phyloP scores from a whole-genome alignment of 345 rosid species.

The Kandelia obovata region DNA sequence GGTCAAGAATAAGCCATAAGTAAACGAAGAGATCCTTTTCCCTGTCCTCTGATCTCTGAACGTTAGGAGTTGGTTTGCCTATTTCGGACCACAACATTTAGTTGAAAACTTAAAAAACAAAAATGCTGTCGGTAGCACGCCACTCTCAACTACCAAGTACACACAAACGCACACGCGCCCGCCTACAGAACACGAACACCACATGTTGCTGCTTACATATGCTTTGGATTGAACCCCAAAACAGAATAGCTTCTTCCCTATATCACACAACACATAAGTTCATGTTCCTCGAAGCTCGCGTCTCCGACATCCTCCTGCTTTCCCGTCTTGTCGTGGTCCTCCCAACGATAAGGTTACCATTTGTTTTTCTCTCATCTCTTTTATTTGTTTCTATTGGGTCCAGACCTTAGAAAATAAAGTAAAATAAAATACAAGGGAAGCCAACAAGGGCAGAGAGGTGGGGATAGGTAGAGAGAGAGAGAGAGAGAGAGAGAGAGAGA shows the following conservation, averaged over 20 bases:
- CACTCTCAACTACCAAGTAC: neutral
- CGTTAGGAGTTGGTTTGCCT: neutral
- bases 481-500: too few species aligned
- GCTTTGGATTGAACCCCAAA: neutral
- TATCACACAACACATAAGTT: too few species aligned
- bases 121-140: neutral
- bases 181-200: neutral
- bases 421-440: too few species aligned
- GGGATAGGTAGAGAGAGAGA: too few species aligned
- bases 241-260: too few species aligned
- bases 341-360: neutral
- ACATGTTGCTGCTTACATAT: neutral
- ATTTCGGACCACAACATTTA: conserved; percentile 4
- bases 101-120: conserved; percentile 6
- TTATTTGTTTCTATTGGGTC: neutral
- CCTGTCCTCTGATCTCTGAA: too few species aligned
- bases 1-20: too few species aligned
- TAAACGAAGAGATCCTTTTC: too few species aligned
- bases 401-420: too few species aligned
- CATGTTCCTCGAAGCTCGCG: neutral
- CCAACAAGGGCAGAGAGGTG: too few species aligned
- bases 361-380: neutral
- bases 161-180: neutral
- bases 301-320: neutral
- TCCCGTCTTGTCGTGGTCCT: neutral